Evolutionary conservation across 345 rosid genomes (phyloP).

Genomic region (Pistacia atlantica): DNA sequence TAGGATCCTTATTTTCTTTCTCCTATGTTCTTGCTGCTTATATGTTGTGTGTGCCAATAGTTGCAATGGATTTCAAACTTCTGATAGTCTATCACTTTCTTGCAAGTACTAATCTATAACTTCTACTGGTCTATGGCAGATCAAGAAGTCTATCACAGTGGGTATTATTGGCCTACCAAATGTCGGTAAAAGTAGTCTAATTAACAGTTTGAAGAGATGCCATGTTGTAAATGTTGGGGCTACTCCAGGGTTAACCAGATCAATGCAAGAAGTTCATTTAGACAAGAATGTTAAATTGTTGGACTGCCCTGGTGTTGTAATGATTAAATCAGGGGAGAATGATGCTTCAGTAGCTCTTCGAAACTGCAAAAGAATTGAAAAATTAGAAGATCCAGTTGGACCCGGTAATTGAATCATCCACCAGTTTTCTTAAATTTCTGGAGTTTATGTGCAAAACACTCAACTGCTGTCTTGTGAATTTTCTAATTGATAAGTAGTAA

Average conservation of each 20-base stretch:
- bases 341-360: constrained; percentile 81
- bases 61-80: background rate
- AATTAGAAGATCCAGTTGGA: constrained; percentile 88
- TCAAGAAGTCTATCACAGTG: constrained; percentile 88
- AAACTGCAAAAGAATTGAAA: constrained; percentile 96
- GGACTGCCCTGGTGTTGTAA: constrained; percentile 98
- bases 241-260: constrained; percentile 91
- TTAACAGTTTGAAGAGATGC: constrained; percentile 93
- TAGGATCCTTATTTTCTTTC: background rate
- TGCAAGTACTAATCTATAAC: constrained; percentile 5
- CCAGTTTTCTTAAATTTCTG: background rate
- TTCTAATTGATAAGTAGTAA: background rate
- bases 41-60: background rate
- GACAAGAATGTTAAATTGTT: constrained; percentile 88
- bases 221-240: constrained; percentile 95
- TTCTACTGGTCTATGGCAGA: constrained; percentile 47
- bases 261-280: constrained; percentile 94
- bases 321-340: constrained; percentile 76
- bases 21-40: background rate
- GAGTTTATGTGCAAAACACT: background rate
- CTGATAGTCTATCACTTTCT: background rate
- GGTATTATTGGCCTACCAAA: constrained; percentile 94
- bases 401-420: constrained; percentile 59
- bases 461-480: background rate
- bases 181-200: constrained; percentile 99